Base-by-base conservation (phyloP, 257 asterid species). In the Phtheirospermum japonicum region DNA sequence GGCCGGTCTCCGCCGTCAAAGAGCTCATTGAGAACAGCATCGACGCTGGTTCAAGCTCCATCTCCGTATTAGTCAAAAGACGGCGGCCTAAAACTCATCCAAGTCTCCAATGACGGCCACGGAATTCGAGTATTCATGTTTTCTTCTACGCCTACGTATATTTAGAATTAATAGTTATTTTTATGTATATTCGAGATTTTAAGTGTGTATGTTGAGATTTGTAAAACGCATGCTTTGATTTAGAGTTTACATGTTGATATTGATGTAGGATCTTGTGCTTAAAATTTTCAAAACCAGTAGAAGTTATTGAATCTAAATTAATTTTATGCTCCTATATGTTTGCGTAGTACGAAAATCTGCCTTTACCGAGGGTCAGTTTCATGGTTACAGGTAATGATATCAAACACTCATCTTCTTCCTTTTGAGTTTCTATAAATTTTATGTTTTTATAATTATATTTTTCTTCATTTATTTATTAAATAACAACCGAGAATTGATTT, bases 21-120 rank as follows among this genome's bases (percentile, higher is more conserved):
- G 98, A 91, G 87, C 98, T 91, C 42, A 60, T 86, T 26, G 98
- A 92, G 81, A 92, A 92, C 80, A 88, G 98, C 73, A 79, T 91
- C 52, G 98, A 86, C 73, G 96, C 98, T 10, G 80, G 37, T 48
- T 81, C 96, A 58, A 80, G 95, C 50, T 77, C 95, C 61, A 75
- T 88, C 28, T 82, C 89, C n/a, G 88, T 88, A 4, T 71, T 77
- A 17, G 83, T 91, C 67, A 88, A 91, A n/a, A 76, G 98, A 88
- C 23, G 96, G 97, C 0, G 96, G 98, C 50, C 92, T 91, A 64
- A 91, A 91, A 40, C 98, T 91, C 71, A 84, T 91, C 75, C 96
- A 91, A 84, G 95, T 91, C 69, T 86, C 95, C 62, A 95, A 91
- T 59, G 95, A 91, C 36, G 98, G 98, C 68, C 96, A 91, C 63